phyloP scores from a whole-genome alignment of 768 basidiomycete species.

The Calocybe gangraenosa region DNA sequence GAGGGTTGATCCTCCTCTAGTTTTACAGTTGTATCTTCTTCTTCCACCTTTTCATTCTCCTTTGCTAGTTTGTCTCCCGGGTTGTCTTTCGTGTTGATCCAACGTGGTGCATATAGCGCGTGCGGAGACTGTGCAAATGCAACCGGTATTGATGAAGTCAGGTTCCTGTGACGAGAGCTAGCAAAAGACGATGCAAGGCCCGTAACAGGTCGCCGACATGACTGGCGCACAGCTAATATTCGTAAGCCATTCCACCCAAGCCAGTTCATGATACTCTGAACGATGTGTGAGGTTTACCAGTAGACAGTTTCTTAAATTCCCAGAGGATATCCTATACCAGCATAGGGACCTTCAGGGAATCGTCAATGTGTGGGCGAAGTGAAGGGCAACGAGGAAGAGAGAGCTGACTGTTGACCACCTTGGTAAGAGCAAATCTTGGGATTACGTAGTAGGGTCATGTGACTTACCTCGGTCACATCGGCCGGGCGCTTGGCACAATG shows the following conservation, averaged over 20 bases:
- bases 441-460: neutral
- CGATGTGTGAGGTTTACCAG: neutral
- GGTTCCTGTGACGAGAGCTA: conserved; percentile 1
- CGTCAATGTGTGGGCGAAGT: neutral
- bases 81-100: conserved; percentile 20
- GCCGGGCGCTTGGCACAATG: no score
- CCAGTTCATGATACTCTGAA: conserved; percentile 17
- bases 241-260: conserved; percentile 16
- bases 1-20: conserved; percentile 12
- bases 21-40: conserved; percentile 11
- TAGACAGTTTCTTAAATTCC: neutral
- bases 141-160: conserved; percentile 7
- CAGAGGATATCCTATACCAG: neutral
- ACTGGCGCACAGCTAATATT: conserved; percentile 9
- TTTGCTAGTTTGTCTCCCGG: conserved; percentile 14
- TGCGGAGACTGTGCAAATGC: conserved; percentile 11
- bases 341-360: neutral
- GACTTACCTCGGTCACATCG: neutral
- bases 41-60: conserved; percentile 2
- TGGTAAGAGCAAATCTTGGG: neutral
- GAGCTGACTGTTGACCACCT: neutral
- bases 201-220: conserved; percentile 13
- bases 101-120: conserved; percentile 16
- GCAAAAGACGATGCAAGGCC: neutral
- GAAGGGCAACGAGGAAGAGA: neutral